Percentiles rank a stretch among this genome's conserved stretches.
Evolutionary conservation across 2,329 filamentous ascomycete species (phyloP).

Genomic region (Aspergillus novoparasiticus): DNA sequence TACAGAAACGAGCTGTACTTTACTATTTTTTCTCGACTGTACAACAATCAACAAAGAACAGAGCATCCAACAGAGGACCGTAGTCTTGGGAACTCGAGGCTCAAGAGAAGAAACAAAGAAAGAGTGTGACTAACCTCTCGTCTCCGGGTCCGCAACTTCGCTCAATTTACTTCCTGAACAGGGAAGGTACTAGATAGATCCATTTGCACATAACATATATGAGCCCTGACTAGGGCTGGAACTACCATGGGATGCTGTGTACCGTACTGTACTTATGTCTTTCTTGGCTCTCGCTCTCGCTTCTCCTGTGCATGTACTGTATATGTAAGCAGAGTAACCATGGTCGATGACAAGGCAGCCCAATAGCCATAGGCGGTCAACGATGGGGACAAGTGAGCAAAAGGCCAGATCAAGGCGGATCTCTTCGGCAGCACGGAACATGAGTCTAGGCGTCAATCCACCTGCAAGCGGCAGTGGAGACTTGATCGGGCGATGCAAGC

Average conservation of each 20-base stretch:
- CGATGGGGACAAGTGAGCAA: neutral
- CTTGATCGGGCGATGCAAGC: constrained; percentile 21
- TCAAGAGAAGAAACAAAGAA: neutral
- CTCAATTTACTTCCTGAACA: neutral
- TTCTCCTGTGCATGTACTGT: neutral
- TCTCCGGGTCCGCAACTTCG: neutral
- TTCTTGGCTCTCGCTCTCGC: neutral
- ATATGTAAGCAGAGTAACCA: constrained; percentile 3
- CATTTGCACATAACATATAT: neutral
- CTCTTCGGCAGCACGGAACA: constrained; percentile 22
- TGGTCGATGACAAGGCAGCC: neutral
- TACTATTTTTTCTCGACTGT: neutral
- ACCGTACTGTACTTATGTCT: constrained; percentile 1
- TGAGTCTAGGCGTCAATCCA: constrained; percentile 24
- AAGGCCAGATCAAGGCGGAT: constrained; percentile 16
- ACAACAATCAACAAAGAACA: constrained; percentile 1
- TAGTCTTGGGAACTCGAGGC: neutral
- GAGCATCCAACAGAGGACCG: neutral
- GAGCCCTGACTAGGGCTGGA: neutral
- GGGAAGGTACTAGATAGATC: neutral
- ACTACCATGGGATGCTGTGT: neutral
- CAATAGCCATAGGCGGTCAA: constrained; percentile 4
- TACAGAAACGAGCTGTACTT: neutral
- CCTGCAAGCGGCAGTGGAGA: constrained; percentile 22
- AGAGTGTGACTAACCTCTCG: neutral